Conservation (phyloP, 2,329 filamentous ascomycete genomes). For the Fusarium penzigii region DNA sequence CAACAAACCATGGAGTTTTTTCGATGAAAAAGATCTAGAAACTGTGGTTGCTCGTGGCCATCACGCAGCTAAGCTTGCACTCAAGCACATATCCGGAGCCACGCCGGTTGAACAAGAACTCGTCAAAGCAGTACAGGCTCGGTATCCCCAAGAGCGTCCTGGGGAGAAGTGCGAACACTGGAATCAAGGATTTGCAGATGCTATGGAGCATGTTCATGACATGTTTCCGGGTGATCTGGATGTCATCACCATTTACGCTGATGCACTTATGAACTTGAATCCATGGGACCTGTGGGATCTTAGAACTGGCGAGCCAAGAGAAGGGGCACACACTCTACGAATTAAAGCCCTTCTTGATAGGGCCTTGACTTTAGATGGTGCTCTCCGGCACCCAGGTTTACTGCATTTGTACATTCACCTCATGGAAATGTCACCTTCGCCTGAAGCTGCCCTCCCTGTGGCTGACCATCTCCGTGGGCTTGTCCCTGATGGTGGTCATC, state of each 20-base stretch:
- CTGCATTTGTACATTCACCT: conserved; percentile 76
- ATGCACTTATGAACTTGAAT: conserved; percentile 50
- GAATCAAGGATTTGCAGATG: conserved; percentile 37
- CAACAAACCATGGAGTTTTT: conserved; percentile 75
- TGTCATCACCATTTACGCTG: conserved; percentile 38
- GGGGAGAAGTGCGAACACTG: conserved; percentile 40
- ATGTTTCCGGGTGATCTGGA: conserved; percentile 43
- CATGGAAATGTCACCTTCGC: conserved; percentile 72
- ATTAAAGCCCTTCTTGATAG: conserved; percentile 35
- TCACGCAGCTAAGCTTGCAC: conserved; percentile 5
- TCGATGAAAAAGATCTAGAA: conserved; percentile 60
- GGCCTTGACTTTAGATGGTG: conserved; percentile 46
- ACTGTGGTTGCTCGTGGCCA: conserved; percentile 7
- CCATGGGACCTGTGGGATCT: conserved; percentile 49
- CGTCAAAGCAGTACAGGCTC: conserved; percentile 59
- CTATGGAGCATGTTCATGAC: conserved; percentile 40
- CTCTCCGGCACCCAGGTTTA: conserved; percentile 66
- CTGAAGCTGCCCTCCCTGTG: conserved; percentile 61
- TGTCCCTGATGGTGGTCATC: conserved; percentile 69
- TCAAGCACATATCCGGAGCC: not conserved
- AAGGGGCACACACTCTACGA: conserved; percentile 28
- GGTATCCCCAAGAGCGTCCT: conserved; percentile 56
- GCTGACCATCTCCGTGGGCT: conserved; percentile 65
- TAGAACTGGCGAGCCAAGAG: conserved; percentile 32
- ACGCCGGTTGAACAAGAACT: conserved; percentile 55